These are phyloP conservation scores for Hyaloperonospora arabidopsidis DNA, from an alignment of 352 stramenopile species.

Conservation along the genomic window DNA sequence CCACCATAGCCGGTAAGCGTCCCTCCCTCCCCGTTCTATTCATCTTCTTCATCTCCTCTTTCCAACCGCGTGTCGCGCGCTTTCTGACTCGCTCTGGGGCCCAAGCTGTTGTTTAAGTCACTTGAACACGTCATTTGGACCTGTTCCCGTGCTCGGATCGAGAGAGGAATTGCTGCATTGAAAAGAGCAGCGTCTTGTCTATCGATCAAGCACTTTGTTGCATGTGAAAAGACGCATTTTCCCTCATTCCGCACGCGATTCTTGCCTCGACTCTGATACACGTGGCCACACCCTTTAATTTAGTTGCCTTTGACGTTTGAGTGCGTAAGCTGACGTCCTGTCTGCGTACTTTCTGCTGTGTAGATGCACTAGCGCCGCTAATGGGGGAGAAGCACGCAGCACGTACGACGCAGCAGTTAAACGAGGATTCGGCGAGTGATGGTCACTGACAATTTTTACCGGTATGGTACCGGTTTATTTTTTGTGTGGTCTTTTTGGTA, in stretches of 20 bases:
- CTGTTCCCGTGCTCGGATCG: constrained; percentile 10
- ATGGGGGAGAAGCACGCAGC: constrained; percentile 18
- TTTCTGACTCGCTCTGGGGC: constrained; percentile 20
- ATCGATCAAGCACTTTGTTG: constrained; percentile 12
- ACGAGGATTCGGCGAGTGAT: constrained; percentile 10
- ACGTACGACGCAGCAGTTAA: constrained; percentile 13
- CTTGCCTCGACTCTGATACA: constrained; percentile 10
- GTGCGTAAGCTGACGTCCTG: constrained; percentile 12
- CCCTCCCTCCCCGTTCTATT: background rate
- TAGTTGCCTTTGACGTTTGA: constrained; percentile 11
- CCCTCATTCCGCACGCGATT: constrained; percentile 19
- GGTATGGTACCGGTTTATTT: constrained; percentile 8
- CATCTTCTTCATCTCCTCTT: constrained; percentile 9
- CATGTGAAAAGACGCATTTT: constrained; percentile 19
- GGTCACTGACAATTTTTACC: constrained; percentile 14
- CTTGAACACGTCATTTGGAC: constrained; percentile 11
- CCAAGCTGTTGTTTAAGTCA: background rate
- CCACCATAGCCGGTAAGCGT: constrained; percentile 31
- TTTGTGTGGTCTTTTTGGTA: constrained; percentile 5
- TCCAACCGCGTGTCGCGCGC: constrained; percentile 20
- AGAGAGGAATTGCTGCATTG: constrained; percentile 8
- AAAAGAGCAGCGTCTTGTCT: constrained; percentile 15
- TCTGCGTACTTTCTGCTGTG: constrained; percentile 14
- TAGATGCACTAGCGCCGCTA: constrained; percentile 29
- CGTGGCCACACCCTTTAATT: too few relatives aligned